Evolutionary conservation across 2,329 filamentous ascomycete species (phyloP), one percentile per base, ranked within the genome.

Genomic region (Neurospora crassa): DNA sequence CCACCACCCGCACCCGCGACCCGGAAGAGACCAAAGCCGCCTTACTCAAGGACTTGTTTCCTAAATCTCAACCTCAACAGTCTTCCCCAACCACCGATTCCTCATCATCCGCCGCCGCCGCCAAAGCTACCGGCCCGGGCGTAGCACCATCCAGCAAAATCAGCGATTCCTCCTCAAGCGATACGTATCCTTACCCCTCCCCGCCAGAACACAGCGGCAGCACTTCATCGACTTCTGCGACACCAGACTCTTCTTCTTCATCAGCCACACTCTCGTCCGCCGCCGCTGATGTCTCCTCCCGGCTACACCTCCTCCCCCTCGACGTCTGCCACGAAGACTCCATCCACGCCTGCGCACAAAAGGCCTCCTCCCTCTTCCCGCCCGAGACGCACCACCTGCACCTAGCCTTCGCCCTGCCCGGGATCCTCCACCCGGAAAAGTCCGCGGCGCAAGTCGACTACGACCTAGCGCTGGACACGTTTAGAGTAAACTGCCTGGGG

Each of bases 351-450:
- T 89, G 91, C 20, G 83, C 87, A 4, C 78, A 78, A 16, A 76
- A 76, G 67, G 89, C 89, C 40, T 81, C 81, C 29, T 77, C 81
- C 7, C 80, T 87, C 10, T 91, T 91, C 78, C 85, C 87, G 1
- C 71, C 79, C 0, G 78, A 78, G 14, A 80, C 79, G 10, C 79
- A 88, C 75, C 88, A 91, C 75, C 85, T 96, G 14, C 91, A 89
- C 72, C 85, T 95, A 63, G 88, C 88, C 2, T 87, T 93, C 76
- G 87, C 87, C 40, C 81, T 94, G 2, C 91, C 92, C 0, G 93
- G 92, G 0, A 83, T 94, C 45, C 85, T 96, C 12, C 85, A 87
- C 75, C 88, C 92, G 0, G 93, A 96, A 78, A 93, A 91, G 79
- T 88, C 88, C 1, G 91, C 90, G 0, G 75, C 80, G 0, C 89